phyloP scores from a whole-genome alignment of 352 stramenopile genomes.

The Discostella stelligera region DNA sequence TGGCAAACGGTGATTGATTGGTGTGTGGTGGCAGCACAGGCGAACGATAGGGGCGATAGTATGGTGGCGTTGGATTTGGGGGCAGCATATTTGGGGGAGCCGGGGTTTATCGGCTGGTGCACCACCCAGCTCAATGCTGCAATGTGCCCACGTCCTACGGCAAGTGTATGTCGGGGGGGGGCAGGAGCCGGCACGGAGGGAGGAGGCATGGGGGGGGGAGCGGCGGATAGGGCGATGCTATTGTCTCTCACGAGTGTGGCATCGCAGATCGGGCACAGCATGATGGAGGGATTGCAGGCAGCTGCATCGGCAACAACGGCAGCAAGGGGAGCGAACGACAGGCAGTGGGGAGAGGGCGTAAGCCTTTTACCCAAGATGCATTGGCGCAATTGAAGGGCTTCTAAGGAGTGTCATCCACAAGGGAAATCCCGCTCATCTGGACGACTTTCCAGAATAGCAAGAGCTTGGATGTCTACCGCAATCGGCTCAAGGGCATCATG shows the following conservation, averaged over 20 bases:
- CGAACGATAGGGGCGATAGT: neutral
- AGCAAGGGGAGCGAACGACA: neutral
- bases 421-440: neutral
- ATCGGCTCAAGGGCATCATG: neutral
- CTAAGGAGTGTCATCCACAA: neutral
- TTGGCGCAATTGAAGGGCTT: neutral
- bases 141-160: neutral
- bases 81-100: neutral
- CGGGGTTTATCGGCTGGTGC: neutral
- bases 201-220: neutral
- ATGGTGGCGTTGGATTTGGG: neutral
- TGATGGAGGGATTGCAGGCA: neutral
- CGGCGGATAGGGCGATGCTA: neutral
- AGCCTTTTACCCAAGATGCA: neutral
- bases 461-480: neutral
- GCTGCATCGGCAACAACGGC: neutral
- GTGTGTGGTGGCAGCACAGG: conserved; percentile 1
- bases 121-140: no score
- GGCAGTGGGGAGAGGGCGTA: neutral
- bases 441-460: neutral
- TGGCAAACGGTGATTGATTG: neutral
- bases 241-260: neutral
- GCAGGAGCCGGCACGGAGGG: neutral
- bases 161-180: neutral
- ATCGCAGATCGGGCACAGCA: no score